Conservation (phyloP, 805 yeast genomes). For the Kurtzmaniella fragi region DNA sequence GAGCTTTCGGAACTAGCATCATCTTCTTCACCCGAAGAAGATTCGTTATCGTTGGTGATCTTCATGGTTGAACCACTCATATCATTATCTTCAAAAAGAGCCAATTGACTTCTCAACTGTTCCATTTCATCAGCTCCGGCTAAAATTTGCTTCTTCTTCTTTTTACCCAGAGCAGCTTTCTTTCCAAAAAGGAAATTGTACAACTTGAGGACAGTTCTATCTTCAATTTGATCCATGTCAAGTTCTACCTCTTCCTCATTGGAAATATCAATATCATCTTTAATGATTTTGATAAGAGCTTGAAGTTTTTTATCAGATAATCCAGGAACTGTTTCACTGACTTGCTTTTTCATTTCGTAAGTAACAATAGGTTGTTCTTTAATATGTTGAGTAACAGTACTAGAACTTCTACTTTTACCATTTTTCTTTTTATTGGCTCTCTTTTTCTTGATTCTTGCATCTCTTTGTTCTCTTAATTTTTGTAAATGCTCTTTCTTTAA, state of each 20-base stretch:
- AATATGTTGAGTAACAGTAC: slow-evolving; percentile 14
- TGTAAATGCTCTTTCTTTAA: slow-evolving; percentile 76
- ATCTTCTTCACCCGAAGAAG: slow-evolving; percentile 43
- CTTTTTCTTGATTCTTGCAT: slow-evolving; percentile 43
- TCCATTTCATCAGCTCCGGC: slow-evolving; percentile 52
- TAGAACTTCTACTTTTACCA: slow-evolving; percentile 12
- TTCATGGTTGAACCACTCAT: slow-evolving; percentile 20
- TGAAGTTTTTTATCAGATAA: slow-evolving; percentile 75
- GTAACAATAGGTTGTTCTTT: slow-evolving; percentile 50
- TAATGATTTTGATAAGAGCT: slow-evolving; percentile 79
- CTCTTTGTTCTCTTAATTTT: slow-evolving; percentile 59
- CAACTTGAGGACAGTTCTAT: slow-evolving; percentile 72
- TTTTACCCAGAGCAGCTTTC: slow-evolving; percentile 28
- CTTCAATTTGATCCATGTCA: slow-evolving; percentile 90
- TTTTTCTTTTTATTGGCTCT: slow-evolving; percentile 28
- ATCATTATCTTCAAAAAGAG: slow-evolving; percentile 36
- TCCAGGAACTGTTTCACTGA: slow-evolving; percentile 78
- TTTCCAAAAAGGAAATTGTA: slow-evolving; percentile 68
- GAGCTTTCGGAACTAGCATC: slow-evolving; percentile 53
- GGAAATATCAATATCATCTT: slow-evolving; percentile 50
- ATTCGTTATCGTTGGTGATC: slow-evolving; percentile 31
- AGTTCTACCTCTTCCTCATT: slow-evolving; percentile 91
- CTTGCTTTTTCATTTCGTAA: slow-evolving; percentile 94
- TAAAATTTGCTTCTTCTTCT: slow-evolving; percentile 31
- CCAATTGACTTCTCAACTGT: slow-evolving; percentile 51